A percentile compares a stretch with the other conserved stretches of the same genome.
phyloP scores from a whole-genome alignment of 257 asterid species.

The Leptodermis oblonga region DNA sequence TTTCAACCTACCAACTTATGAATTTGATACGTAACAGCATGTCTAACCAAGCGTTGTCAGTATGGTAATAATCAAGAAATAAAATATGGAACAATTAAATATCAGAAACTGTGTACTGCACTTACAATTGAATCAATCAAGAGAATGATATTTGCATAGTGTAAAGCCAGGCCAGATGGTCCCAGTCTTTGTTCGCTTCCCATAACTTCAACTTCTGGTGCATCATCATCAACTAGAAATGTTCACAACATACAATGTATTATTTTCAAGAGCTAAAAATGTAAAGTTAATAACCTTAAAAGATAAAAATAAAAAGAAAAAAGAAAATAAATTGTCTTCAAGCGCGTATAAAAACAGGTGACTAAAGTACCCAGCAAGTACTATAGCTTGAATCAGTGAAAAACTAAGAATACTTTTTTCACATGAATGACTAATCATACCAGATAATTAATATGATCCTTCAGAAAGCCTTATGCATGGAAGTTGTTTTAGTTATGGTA shows the following conservation, averaged over 20 bases:
- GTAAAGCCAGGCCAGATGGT: slow-evolving; percentile 69
- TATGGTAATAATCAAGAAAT: background rate
- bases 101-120: background rate
- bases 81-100: background rate
- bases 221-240: slow-evolving; percentile 29
- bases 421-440: no score
- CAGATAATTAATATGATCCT: background rate
- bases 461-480: background rate
- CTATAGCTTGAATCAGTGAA: background rate
- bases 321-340: background rate
- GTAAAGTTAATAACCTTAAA: no score
- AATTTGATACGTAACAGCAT: background rate
- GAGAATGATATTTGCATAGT: slow-evolving; percentile 77
- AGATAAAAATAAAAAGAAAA: no score
- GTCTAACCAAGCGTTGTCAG: background rate
- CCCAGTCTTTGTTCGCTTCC: slow-evolving; percentile 50
- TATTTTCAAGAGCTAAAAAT: background rate
- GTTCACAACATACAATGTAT: slow-evolving; percentile 12
- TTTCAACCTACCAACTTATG: background rate
- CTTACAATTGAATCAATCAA: slow-evolving; percentile 75
- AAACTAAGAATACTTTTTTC: no score
- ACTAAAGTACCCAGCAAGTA: background rate
- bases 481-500: background rate
- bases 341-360: background rate
- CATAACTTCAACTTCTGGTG: slow-evolving; percentile 27